phyloP scores from a whole-genome alignment of 1,284 basidiomycete genomes.

The Peniophora sp. region DNA sequence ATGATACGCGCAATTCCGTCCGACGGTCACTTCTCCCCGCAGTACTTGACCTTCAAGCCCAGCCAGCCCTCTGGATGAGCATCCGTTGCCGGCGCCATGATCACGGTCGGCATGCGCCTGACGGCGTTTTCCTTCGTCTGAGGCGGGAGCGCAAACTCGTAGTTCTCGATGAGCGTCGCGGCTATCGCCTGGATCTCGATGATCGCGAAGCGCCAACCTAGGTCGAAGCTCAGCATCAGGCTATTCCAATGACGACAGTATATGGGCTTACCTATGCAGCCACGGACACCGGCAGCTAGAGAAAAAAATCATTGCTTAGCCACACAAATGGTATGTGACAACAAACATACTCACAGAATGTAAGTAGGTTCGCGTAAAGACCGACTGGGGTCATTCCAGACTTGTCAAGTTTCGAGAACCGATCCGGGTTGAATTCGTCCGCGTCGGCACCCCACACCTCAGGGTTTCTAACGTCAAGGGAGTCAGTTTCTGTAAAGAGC shows the following conservation, averaged over 20 bases:
- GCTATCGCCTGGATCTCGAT: constrained; percentile 18
- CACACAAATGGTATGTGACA: too few relatives aligned
- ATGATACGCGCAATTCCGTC: too few relatives aligned
- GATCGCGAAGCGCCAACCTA: constrained; percentile 26
- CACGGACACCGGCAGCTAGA: constrained; percentile 17
- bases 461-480: constrained; percentile 14
- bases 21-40: too few relatives aligned
- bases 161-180: constrained; percentile 16
- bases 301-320: too few relatives aligned
- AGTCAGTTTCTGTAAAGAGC: constrained; percentile 9
- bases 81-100: constrained; percentile 8
- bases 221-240: too few relatives aligned
- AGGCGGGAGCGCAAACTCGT: constrained; percentile 15
- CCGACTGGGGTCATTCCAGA: background rate
- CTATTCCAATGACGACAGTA: too few relatives aligned
- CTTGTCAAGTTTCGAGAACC: constrained; percentile 27
- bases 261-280: constrained; percentile 25
- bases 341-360: too few relatives aligned
- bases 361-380: background rate
- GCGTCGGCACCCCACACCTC: constrained; percentile 35
- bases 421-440: constrained; percentile 31
- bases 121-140: constrained; percentile 6
- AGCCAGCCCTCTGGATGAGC: constrained; percentile 6
- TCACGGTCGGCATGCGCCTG: constrained; percentile 5
- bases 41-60: too few relatives aligned